Evolutionary conservation across 1,139 yeast genomes (phyloP), one percentile per base, ranked within the genome.

Genomic region (Kodamaea derodonti): DNA sequence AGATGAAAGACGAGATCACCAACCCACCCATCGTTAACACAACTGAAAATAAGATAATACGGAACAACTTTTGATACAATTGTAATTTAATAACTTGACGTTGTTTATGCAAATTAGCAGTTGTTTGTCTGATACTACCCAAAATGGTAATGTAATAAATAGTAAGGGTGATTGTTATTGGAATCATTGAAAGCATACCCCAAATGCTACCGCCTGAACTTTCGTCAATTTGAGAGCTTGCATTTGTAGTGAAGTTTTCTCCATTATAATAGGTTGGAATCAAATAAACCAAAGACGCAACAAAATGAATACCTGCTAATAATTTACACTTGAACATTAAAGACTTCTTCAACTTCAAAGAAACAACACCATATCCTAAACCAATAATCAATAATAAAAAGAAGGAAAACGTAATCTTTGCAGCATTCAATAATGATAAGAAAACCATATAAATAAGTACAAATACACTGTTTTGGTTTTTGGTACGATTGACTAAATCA

Each of bases 361-460:
- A 75, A 27, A 94, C 98, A 35, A 94, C 92, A 41, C 98, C 97
- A 59, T 90, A 94, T 23, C 98, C 98, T 46, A 90, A 68, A 13
- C 95, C 75, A 39, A 94, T 92, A 49, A 90, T 82, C 43, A 92
- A 69, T 38, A 94, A 66, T 49, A 94, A 64, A 63, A 90, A 94
- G 62, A 92, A 84, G 8, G 97, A 84, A 55, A 87, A 87, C 1
- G 97, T 82, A 39, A 86, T 75, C 51, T 95, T 84, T 45, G 79
- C 77, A 2, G 96, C 78, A 54, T 87, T 86, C 56, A 90, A 65
- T 18, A 87, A 55, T 2, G 97, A 82, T 33, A 90, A 73, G 52
- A 90, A 75, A 7, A 78, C 78, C 75, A 87, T 75, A 60, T 87
- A 87, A 34, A 80, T 79, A 39, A 77, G 75, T 36, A 85, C 79